Evolutionary conservation across 108 stramenopile genomes (phyloP).

Genomic region (Nitzschia inconspicua): DNA sequence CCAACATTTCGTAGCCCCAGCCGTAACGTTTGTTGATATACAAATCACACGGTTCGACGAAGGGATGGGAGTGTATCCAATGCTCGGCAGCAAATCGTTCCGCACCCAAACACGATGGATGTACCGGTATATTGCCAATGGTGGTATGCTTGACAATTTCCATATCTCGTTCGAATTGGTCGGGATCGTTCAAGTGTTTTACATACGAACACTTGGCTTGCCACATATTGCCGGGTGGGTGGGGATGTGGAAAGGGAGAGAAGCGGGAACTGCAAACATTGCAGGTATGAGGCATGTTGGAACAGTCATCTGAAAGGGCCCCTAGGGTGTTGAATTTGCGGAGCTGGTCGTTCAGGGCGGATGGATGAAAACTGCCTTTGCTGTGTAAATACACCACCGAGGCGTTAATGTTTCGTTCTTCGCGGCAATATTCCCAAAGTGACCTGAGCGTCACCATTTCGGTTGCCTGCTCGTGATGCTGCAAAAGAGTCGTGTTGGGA

Average conservation of each 20-base stretch:
- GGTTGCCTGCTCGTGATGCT: neutral
- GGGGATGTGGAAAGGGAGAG: slow-evolving; percentile 38
- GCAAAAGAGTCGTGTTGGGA: neutral
- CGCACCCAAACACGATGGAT: neutral
- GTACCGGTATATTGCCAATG: neutral
- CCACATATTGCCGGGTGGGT: slow-evolving; percentile 50
- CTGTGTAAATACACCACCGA: slow-evolving; percentile 35
- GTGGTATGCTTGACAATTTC: slow-evolving; percentile 4
- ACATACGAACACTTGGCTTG: slow-evolving; percentile 33
- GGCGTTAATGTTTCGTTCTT: neutral
- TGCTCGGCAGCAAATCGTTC: slow-evolving; percentile 37
- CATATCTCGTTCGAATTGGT: slow-evolving; percentile 7
- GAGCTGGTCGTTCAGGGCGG: neutral
- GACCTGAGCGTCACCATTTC: slow-evolving; percentile 17
- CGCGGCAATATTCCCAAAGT: slow-evolving; percentile 29
- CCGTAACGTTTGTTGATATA: neutral
- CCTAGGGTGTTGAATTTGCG: slow-evolving; percentile 26
- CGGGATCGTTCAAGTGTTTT: slow-evolving; percentile 22
- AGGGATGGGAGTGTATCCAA: slow-evolving; percentile 35
- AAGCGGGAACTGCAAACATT: slow-evolving; percentile 36
- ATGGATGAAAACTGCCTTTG: slow-evolving; percentile 35
- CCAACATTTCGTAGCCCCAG: slow-evolving; percentile 6
- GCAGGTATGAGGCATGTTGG: slow-evolving; percentile 8
- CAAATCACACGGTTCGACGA: slow-evolving; percentile 35
- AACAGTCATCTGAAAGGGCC: slow-evolving; percentile 30